phyloP scores from a whole-genome alignment of 345 rosid genomes.

The Aquilaria yunnanensis region DNA sequence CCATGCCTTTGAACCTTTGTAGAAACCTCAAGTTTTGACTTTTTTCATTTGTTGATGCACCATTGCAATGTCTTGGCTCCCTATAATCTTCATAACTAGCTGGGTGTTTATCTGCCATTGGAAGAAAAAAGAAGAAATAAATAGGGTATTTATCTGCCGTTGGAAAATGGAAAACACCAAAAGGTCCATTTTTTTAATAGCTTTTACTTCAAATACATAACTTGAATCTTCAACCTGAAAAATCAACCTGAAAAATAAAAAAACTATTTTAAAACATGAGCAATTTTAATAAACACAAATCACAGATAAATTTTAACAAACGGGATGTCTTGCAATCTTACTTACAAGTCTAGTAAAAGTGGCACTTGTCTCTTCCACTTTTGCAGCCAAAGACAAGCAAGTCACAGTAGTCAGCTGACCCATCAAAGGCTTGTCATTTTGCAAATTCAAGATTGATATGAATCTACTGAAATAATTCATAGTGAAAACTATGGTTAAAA shows the following conservation, averaged over 20 bases:
- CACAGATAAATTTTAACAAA: constrained; percentile 22
- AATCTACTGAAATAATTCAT: constrained; percentile 89
- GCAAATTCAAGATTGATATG: constrained; percentile 42
- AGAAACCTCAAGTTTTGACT: too few species aligned
- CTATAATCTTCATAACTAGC: too few species aligned
- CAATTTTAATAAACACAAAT: constrained; percentile 6
- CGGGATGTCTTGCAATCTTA: constrained; percentile 26
- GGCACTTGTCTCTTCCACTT: constrained; percentile 90
- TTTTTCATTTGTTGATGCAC: too few species aligned
- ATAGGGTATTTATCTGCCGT: too few species aligned
- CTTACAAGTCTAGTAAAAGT: constrained; percentile 76
- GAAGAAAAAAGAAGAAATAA: too few species aligned
- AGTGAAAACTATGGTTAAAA: constrained; percentile 65
- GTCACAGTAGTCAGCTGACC: constrained; percentile 82
- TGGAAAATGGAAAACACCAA: too few species aligned
- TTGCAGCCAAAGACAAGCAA: constrained; percentile 86
- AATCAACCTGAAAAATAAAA: constrained; percentile 31
- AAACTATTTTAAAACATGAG: constrained; percentile 5
- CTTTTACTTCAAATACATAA: constrained; percentile 71
- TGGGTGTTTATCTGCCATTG: too few species aligned
- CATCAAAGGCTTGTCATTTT: constrained; percentile 86
- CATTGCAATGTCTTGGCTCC: too few species aligned
- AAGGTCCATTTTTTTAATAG: constrained; percentile 71
- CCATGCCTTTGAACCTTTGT: too few species aligned
- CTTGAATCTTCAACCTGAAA: constrained; percentile 67